Base-by-base conservation (phyloP, 495 filamentous ascomycete species). In the Aspergillus sclerotioniger region DNA sequence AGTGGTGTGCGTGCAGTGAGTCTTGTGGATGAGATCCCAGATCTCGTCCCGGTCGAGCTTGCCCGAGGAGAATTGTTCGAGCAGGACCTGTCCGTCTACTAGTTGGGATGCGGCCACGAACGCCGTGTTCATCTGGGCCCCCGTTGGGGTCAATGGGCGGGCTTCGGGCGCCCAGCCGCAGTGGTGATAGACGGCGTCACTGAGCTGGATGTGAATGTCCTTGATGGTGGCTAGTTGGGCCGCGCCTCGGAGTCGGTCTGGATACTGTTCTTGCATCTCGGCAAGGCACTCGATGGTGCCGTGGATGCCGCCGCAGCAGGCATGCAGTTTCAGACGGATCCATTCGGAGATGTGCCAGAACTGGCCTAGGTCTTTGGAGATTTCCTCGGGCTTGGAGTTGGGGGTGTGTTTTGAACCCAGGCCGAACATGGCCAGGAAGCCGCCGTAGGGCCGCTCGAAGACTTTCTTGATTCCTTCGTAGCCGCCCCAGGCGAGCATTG, bases 391-490 rank as follows among this genome's bases (percentile, higher is more conserved):
- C 28, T 58, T 31, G 41, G 64, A 79, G 4, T 55, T 53, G 6
- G 73, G 74, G 1, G 66, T 60, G 35, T 65, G 68, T 2, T 56
- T 66, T 17, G 55, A 68, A 0, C 73, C 75, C 20, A 67, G 45
- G n/a, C 67, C 64, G 54, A 79, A 80, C 54, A 60, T 71, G 9
- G 57, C 45, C 6, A 81, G 57, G 45, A 72, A 80, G 3, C 77
- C 78, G 12, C 76, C 77, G 28, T 80, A 79, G 8, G 51, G 56
- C 20, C 72, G 58, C 50, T 80, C 75, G 32, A 70, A 74, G 0
- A 80, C 71, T 41, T 76, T 71, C 53, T 76, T 72, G 45, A 81
- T 79, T 0, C 78, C 79, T 6, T 59, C 56, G 59, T 81, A 80
- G 0, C 67, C 71, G 3, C 53, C 50, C 13, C 64, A 57, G 3